Evolutionary conservation across 2,329 filamentous ascomycete genomes (phyloP).

Genomic region (Epichloe sp.): DNA sequence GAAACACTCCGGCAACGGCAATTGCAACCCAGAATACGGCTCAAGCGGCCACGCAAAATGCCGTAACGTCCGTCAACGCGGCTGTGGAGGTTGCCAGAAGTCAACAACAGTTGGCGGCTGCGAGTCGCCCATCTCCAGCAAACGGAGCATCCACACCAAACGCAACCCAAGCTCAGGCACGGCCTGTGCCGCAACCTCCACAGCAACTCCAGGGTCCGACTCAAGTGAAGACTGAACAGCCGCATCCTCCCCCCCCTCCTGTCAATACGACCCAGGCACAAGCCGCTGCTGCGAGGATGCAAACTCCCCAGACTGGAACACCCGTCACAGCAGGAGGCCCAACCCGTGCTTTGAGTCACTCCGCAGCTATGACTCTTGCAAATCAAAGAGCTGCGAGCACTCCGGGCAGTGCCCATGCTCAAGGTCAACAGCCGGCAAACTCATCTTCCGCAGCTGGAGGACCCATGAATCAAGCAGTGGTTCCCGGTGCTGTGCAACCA

Average conservation of each 20-base stretch:
- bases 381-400: constrained; percentile 27
- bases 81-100: constrained; percentile 34
- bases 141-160: constrained; percentile 14
- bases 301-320: constrained; percentile 34
- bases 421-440: constrained; percentile 17
- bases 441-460: constrained; percentile 13
- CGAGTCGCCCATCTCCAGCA: constrained; percentile 16
- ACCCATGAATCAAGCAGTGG: constrained; percentile 20
- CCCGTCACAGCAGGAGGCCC: constrained; percentile 24
- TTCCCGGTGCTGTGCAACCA: constrained; percentile 16
- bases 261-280: constrained; percentile 33
- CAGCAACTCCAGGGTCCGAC: constrained; percentile 14
- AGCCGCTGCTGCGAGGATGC: constrained; percentile 31
- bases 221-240: constrained; percentile 19
- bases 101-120: constrained; percentile 21
- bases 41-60: constrained; percentile 18
- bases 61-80: constrained; percentile 28
- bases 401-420: constrained; percentile 19
- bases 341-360: constrained; percentile 33
- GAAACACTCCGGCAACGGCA: constrained; percentile 11
- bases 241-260: constrained; percentile 26
- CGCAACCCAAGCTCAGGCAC: constrained; percentile 14
- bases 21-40: constrained; percentile 14
- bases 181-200: constrained; percentile 15
- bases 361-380: constrained; percentile 35